Evolutionary conservation across 768 basidiomycete genomes (phyloP), one percentile per base, ranked within the genome.

Genomic region (Termitomyces sp.): DNA sequence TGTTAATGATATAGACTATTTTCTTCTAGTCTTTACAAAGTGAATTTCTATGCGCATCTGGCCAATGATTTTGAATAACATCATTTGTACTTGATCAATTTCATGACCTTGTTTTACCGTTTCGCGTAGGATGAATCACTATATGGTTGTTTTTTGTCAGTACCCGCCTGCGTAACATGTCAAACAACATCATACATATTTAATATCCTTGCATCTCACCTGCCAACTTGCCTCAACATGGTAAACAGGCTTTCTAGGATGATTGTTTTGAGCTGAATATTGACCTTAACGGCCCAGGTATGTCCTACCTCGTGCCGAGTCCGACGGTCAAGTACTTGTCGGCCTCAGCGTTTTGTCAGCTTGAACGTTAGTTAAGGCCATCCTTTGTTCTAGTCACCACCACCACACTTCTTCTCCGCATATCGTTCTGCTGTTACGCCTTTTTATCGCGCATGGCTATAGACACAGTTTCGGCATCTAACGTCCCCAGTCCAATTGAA

Each of bases 401-500:
- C 22, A 18, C 15, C 34, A 33, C 31, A 18, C 24, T 24, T n/a
- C 22, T 36, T 33, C 20, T 49, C 2, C 20, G 20, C 48, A 49
- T 49, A 49, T 28, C n/a, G 29, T 8, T 39, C 29, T 22, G 52
- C 28, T 42, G 29, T 51, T 22, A 44, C 53, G 22, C 18, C 6
- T 33, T n/a, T 8, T 54, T 16, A 37, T 48, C 12, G 2, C 41
- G 36, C 8, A 57, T 60, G 59, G 42, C 53, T 26, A 55, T 57
- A 52, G 53, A 56, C 26, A 31, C 60, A 39, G 46, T 34, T 34
- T 49, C 45, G 24, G 18, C 29, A 29, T 24, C 51, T 26, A 45
- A 58, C 33, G 46, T 15, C 16, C 44, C 49, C 44, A 45, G 18
- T 46, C 54, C 67, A n/a, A 49, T 69, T 20, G 89, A 93, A 68